A percentile compares a stretch with the other conserved stretches of the same genome.
phyloP scores from a whole-genome alignment of 768 basidiomycete genomes.

The Rhizopogon roseolus region DNA sequence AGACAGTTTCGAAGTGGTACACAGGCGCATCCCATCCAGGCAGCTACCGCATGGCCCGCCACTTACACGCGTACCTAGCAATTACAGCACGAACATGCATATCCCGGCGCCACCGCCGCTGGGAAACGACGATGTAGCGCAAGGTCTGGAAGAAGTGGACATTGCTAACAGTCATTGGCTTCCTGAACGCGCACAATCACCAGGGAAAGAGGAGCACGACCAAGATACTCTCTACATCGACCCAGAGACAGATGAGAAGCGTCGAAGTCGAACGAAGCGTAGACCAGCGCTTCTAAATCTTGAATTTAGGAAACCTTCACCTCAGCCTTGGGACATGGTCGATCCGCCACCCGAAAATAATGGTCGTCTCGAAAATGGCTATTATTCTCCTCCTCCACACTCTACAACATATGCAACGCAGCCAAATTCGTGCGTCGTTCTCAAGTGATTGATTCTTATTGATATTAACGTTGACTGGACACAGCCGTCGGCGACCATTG shows the following conservation, averaged over 20 bases:
- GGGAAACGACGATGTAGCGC: conserved; percentile 1
- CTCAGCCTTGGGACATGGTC: conserved; percentile 64
- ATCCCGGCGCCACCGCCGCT: conserved; percentile 1
- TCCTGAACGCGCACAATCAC: conserved; percentile 8
- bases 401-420: conserved; percentile 40
- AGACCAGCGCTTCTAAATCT: conserved; percentile 43
- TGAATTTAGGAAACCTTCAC: conserved; percentile 46
- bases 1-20: neutral
- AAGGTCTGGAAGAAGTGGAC: conserved; percentile 14
- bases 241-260: conserved; percentile 21
- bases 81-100: conserved; percentile 5
- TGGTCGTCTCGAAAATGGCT: conserved; percentile 13
- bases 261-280: conserved; percentile 24
- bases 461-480: conserved; percentile 15
- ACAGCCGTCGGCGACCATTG: conserved; percentile 34
- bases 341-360: conserved; percentile 44
- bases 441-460: conserved; percentile 4
- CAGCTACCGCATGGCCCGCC: conserved; percentile 27
- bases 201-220: conserved; percentile 9
- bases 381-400: conserved; percentile 39
- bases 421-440: conserved; percentile 38
- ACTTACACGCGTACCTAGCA: conserved; percentile 21
- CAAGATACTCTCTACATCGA: conserved; percentile 9
- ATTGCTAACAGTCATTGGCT: conserved; percentile 20
- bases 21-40: conserved; percentile 8